Percentiles rank a stretch among this genome's conserved stretches.
These are phyloP conservation scores for Termitomyces sp. DNA, from an alignment of 768 basidiomycete species.

Conservation along the genomic window DNA sequence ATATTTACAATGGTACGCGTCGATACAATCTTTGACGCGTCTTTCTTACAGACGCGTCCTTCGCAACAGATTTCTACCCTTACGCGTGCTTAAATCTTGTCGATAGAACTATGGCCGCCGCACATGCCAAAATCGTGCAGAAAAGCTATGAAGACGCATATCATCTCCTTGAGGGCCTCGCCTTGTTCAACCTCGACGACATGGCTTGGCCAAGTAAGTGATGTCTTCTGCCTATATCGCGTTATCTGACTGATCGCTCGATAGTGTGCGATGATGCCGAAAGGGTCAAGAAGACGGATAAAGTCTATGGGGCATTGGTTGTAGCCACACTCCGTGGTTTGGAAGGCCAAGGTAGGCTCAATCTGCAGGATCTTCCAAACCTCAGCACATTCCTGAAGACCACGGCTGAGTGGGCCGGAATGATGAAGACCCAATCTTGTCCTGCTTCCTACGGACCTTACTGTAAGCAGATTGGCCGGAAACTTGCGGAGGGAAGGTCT, in stretches of 20 bases:
- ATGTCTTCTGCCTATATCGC: not conserved
- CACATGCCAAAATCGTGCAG: slow-evolving; percentile 25
- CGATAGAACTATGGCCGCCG: slow-evolving; percentile 22
- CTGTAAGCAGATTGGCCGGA: slow-evolving; percentile 28
- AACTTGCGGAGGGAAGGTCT: slow-evolving; percentile 24
- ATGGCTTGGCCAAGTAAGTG: slow-evolving; percentile 26
- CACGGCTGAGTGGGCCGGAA: slow-evolving; percentile 21
- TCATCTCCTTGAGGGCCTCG: slow-evolving; percentile 26
- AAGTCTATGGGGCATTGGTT: slow-evolving; percentile 27
- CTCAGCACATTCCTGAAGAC: slow-evolving; percentile 27
- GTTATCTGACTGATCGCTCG: not conserved
- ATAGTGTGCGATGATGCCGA: slow-evolving; percentile 29
- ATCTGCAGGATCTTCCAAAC: slow-evolving; percentile 23
- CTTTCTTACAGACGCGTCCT: not conserved
- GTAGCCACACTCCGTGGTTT: slow-evolving; percentile 28
- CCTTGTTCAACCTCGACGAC: slow-evolving; percentile 26
- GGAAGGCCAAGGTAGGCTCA: slow-evolving; percentile 22
- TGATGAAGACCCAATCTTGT: slow-evolving; percentile 17
- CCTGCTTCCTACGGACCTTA: slow-evolving; percentile 21
- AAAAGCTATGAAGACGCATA: slow-evolving; percentile 29
- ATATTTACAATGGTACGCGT: slow-evolving; percentile 27
- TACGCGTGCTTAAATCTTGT: slow-evolving; percentile 31
- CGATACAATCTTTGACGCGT: not conserved
- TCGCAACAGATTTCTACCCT: slow-evolving; percentile 23
- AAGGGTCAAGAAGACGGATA: slow-evolving; percentile 25